Percentiles rank a stretch among this genome's conserved stretches.
Evolutionary conservation across 495 filamentous ascomycete species (phyloP).

Genomic region (Aspergillus taichungensis): DNA sequence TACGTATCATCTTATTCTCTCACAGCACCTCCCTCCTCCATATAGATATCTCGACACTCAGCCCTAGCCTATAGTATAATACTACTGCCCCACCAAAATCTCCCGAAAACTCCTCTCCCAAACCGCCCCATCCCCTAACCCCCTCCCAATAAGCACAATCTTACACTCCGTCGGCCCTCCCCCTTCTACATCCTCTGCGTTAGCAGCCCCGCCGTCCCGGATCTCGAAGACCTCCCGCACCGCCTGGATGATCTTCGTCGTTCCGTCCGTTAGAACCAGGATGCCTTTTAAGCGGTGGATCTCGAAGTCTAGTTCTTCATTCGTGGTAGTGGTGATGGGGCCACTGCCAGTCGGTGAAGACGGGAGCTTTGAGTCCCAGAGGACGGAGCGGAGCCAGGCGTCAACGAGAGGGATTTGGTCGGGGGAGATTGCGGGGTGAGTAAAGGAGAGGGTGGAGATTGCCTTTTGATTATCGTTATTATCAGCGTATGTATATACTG

Average conservation of each 20-base stretch:
- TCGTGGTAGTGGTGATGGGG: constrained; percentile 6
- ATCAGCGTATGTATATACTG: background rate
- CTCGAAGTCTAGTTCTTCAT: constrained; percentile 39
- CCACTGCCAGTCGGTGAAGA: background rate
- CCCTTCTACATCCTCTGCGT: constrained; percentile 10
- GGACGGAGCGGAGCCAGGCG: constrained; percentile 69
- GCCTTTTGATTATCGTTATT: constrained; percentile 38
- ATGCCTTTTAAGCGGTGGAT: constrained; percentile 85
- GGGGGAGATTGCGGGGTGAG: constrained; percentile 45
- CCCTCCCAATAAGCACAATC: constrained; percentile 70
- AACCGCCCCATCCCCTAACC: constrained; percentile 34
- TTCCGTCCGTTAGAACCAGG: constrained; percentile 50
- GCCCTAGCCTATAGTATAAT: background rate
- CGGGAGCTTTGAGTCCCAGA: constrained; percentile 74
- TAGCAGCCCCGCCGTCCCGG: constrained; percentile 46
- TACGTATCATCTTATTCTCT: no score
- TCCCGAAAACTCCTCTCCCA: constrained; percentile 30
- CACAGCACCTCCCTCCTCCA: no score
- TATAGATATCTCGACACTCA: background rate
- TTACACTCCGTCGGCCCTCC: constrained; percentile 43
- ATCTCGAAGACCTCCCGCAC: constrained; percentile 93
- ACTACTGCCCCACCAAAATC: constrained; percentile 12
- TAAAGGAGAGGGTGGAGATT: constrained; percentile 76
- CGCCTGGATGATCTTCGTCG: constrained; percentile 72
- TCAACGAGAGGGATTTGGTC: constrained; percentile 55